Percentiles rank a stretch among this genome's conserved stretches.
These are phyloP conservation scores for Acacia confusa DNA, from an alignment of 306 rosid species.

Conservation along the genomic window DNA sequence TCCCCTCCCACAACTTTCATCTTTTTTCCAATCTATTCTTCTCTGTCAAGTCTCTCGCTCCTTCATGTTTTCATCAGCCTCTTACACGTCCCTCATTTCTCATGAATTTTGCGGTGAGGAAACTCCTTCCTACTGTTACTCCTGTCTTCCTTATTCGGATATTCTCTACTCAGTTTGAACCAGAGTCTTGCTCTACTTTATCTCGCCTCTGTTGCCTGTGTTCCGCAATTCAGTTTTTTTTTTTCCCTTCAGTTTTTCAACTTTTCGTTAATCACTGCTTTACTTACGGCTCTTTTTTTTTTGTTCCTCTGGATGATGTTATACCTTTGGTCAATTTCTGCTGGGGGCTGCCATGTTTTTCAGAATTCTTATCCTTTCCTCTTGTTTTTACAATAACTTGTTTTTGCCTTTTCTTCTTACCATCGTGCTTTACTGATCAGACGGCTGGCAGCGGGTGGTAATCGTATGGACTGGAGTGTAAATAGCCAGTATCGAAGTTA, in stretches of 20 bases:
- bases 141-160: neutral
- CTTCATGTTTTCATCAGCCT: neutral
- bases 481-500: constrained; percentile 58
- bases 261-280: neutral
- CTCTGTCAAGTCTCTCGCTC: neutral
- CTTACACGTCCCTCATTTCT: neutral
- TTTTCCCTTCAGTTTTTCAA: neutral
- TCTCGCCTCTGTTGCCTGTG: neutral
- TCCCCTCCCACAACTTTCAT: neutral
- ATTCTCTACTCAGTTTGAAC: neutral
- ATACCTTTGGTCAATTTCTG: neutral
- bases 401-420: neutral
- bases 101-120: constrained; percentile 39
- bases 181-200: neutral
- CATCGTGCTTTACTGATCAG: constrained; percentile 34
- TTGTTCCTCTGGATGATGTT: neutral
- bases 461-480: constrained; percentile 77
- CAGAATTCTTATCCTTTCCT: neutral
- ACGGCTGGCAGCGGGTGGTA: constrained; percentile 44
- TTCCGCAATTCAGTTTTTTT: neutral
- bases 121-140: neutral
- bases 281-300: neutral
- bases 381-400: neutral
- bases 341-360: neutral
- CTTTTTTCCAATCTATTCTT: neutral